Percentiles rank a stretch among this genome's conserved stretches.
phyloP scores from a whole-genome alignment of 371 early-diverging fungal genomes.

The Mortierella sp. region DNA sequence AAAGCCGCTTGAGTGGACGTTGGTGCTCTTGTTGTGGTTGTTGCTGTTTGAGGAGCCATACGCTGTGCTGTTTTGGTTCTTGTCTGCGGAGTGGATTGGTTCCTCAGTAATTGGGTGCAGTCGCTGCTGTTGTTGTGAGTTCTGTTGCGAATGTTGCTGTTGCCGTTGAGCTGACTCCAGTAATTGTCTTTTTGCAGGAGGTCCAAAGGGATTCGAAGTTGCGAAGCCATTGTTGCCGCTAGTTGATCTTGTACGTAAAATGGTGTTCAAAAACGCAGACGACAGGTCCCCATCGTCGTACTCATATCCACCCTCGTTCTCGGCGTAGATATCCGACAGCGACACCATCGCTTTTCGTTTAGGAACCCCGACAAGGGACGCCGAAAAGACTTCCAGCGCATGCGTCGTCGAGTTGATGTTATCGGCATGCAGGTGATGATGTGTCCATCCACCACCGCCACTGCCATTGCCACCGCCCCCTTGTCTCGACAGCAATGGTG shows the following conservation, averaged over 20 bases:
- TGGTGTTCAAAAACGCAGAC: constrained; percentile 27
- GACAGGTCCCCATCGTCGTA: not conserved
- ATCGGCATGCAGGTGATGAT: not conserved
- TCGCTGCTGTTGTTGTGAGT: not conserved
- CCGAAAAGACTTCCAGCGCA: constrained; percentile 34
- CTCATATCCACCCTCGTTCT: constrained; percentile 6
- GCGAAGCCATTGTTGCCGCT: not conserved
- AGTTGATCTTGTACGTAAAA: constrained; percentile 3
- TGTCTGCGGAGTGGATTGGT: not conserved
- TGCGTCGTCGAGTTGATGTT: constrained; percentile 20
- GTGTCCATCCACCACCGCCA: not conserved
- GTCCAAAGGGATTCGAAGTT: not conserved
- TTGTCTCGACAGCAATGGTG: not conserved
- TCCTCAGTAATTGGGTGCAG: not conserved
- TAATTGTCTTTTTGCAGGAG: constrained; percentile 18
- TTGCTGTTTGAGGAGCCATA: not conserved
- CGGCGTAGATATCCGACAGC: constrained; percentile 40
- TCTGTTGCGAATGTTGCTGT: not conserved
- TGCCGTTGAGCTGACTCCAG: constrained; percentile 13
- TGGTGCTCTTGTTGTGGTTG: not conserved
- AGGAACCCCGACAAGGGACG: constrained; percentile 10
- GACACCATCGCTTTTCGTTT: constrained; percentile 50
- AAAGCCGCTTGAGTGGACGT: not conserved
- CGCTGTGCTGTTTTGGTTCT: not conserved
- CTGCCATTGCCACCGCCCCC: not conserved